A percentile compares a stretch with the other conserved stretches of the same genome.
These are phyloP conservation scores for Coccomyxa sp. DNA, from an alignment of 139 green algal species.

Conservation along the genomic window DNA sequence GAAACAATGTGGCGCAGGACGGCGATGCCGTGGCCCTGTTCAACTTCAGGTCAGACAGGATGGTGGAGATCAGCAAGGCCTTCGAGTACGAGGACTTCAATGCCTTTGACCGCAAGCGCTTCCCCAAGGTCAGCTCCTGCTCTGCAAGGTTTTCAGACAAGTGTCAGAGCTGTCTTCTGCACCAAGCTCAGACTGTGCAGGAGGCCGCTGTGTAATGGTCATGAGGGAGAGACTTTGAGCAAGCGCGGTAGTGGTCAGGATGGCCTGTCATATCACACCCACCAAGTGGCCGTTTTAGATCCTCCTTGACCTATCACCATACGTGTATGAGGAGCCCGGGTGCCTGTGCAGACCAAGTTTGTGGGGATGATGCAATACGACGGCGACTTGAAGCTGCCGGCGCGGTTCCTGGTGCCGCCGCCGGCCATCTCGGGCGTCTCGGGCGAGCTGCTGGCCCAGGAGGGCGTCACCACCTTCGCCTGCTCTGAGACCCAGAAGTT, in stretches of 20 bases:
- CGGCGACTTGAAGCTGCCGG: constrained; percentile 92
- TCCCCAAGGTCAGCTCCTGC: constrained; percentile 44
- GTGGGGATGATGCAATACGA: constrained; percentile 98
- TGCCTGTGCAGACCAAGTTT: constrained; percentile 42
- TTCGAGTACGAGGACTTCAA: constrained; percentile 82
- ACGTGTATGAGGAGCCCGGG: neutral
- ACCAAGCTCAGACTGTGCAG: too few relatives aligned
- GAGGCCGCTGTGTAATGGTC: too few relatives aligned
- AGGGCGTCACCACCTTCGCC: constrained; percentile 84
- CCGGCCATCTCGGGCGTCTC: constrained; percentile 47
- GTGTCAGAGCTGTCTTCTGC: neutral
- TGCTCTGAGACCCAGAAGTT: constrained; percentile 97
- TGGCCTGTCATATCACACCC: too few relatives aligned
- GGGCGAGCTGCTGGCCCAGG: constrained; percentile 82
- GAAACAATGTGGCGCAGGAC: too few relatives aligned
- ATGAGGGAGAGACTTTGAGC: too few relatives aligned
- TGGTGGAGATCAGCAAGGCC: constrained; percentile 93
- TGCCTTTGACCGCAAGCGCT: constrained; percentile 72
- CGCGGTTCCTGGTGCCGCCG: constrained; percentile 88
- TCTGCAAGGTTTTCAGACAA: neutral
- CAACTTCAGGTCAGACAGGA: constrained; percentile 96
- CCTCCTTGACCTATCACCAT: neutral
- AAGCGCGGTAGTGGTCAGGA: too few relatives aligned
- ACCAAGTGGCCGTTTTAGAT: too few relatives aligned
- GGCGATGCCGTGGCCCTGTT: constrained; percentile 85